phyloP scores from a whole-genome alignment of 805 yeast genomes.

The Zygosaccharomyces kombuchaensis region DNA sequence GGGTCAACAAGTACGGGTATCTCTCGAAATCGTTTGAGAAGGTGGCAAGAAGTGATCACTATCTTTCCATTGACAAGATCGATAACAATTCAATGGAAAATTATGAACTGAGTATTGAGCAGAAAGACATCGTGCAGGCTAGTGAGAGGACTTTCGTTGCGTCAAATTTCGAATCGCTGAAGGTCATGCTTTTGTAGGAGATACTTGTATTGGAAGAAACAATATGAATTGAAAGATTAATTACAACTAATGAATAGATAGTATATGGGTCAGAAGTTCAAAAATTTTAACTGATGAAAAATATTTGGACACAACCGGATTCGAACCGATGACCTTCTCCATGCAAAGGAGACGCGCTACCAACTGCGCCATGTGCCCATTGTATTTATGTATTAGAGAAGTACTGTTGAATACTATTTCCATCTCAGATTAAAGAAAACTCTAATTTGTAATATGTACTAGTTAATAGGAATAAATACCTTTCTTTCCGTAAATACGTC shows the following conservation, averaged over 20 bases:
- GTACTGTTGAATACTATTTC: too few relatives aligned
- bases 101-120: slow-evolving; percentile 19
- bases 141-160: slow-evolving; percentile 20
- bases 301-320: slow-evolving; percentile 69
- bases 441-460: background rate
- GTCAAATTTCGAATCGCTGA: slow-evolving; percentile 22
- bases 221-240: background rate
- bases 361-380: slow-evolving; percentile 60
- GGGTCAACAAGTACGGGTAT: slow-evolving; percentile 35
- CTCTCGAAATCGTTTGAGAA: slow-evolving; percentile 11
- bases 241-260: background rate
- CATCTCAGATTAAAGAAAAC: too few relatives aligned
- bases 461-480: slow-evolving; percentile 4
- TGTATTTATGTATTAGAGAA: background rate
- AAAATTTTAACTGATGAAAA: slow-evolving; percentile 4
- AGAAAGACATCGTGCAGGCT: slow-evolving; percentile 20
- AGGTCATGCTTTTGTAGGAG: slow-evolving; percentile 8
- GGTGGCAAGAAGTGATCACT: slow-evolving; percentile 15
- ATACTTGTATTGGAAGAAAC: background rate
- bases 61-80: slow-evolving; percentile 29
- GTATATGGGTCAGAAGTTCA: background rate
- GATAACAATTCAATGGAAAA: slow-evolving; percentile 21
- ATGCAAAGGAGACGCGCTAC: slow-evolving; percentile 78
- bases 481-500: slow-evolving; percentile 3
- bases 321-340: slow-evolving; percentile 75